Percentiles rank a stretch among this genome's conserved stretches.
Conservation (phyloP, 2,329 filamentous ascomycete genomes). For the Cytospora mali region DNA sequence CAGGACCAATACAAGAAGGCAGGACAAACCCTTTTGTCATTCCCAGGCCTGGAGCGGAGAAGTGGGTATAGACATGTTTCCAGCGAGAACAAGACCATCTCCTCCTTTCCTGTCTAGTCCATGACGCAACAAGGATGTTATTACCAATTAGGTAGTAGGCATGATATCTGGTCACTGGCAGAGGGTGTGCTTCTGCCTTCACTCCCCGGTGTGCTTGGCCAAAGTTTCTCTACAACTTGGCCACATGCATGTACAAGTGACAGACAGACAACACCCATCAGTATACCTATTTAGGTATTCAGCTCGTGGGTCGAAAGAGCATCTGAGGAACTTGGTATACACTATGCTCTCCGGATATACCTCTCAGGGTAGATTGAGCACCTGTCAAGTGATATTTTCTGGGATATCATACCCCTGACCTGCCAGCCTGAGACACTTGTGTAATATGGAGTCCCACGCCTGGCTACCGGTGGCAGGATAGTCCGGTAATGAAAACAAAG, state of each 20-base stretch:
- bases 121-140: neutral
- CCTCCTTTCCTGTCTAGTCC: neutral
- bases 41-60: neutral
- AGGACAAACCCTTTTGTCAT: neutral
- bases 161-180: neutral
- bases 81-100: neutral
- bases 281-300: neutral
- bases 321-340: neutral
- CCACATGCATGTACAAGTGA: conserved; percentile 10
- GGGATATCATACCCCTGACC: neutral
- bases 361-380: neutral
- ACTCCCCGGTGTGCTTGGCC: neutral
- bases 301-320: too few species aligned
- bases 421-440: neutral
- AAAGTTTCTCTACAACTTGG: neutral
- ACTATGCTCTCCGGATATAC: neutral
- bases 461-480: neutral
- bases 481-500: neutral
- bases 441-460: neutral
- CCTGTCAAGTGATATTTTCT: neutral
- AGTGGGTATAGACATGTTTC: neutral
- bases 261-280: neutral
- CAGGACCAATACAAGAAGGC: neutral
- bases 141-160: neutral
- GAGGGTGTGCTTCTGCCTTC: neutral